Evolutionary conservation across 306 rosid genomes (phyloP).

Genomic region (Phaseolus lunatus): DNA sequence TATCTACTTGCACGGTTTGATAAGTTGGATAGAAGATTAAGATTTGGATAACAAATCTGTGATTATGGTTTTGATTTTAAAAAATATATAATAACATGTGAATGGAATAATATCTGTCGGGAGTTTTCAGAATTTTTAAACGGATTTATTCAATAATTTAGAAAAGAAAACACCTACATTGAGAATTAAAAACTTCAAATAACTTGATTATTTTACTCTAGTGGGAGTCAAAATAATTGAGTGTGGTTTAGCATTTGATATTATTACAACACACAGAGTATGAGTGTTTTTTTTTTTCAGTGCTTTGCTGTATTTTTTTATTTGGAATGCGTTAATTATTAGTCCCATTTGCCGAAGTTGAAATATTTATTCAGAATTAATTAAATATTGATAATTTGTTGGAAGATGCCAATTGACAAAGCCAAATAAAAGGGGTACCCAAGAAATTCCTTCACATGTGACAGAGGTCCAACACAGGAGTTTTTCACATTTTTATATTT

Average conservation of each 20-base stretch:
- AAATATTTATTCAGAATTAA: not conserved
- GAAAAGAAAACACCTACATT: not conserved
- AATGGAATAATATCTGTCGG: too few species aligned
- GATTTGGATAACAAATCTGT: not conserved
- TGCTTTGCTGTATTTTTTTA: not conserved
- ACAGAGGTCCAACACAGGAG: conserved; percentile 32
- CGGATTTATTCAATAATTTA: not conserved
- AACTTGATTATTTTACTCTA: not conserved
- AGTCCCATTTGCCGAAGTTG: not conserved
- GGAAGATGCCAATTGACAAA: conserved; percentile 13
- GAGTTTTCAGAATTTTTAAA: not conserved
- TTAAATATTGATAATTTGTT: conserved; percentile 27
- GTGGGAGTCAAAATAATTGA: not conserved
- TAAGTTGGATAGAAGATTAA: not conserved
- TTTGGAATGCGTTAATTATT: conserved; percentile 36
- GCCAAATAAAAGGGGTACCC: conserved; percentile 21
- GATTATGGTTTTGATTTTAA: too few species aligned
- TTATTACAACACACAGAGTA: not conserved
- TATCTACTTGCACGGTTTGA: not conserved
- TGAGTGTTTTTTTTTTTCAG: not conserved
- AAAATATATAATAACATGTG: too few species aligned
- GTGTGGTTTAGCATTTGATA: not conserved
- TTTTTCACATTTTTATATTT: not conserved
- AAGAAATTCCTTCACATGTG: conserved; percentile 44
- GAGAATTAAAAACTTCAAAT: not conserved